Percentiles rank a stretch among this genome's conserved stretches.
Conservation (phyloP, 495 filamentous ascomycete genomes). For the Collariella sp. region DNA sequence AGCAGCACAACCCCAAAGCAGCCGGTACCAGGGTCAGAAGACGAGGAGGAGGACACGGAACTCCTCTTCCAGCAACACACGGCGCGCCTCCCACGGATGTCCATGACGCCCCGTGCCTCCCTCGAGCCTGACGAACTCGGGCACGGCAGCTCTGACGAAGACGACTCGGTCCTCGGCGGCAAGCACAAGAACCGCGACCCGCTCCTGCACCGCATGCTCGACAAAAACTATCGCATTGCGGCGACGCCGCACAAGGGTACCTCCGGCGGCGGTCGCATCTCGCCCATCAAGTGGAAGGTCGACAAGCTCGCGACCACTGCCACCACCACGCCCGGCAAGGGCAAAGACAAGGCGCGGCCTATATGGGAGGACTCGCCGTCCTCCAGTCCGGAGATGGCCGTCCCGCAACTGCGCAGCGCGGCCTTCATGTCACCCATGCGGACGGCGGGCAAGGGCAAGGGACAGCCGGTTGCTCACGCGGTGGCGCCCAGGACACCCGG, state of each 20-base stretch:
- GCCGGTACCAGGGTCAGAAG: conserved; percentile 1
- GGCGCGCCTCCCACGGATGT: conserved; percentile 47
- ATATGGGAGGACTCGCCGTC: conserved; percentile 52
- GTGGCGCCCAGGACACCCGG: conserved; percentile 56
- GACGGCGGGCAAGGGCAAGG: conserved; percentile 21
- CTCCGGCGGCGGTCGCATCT: conserved; percentile 20
- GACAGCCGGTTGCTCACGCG: conserved; percentile 3
- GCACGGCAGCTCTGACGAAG: conserved; percentile 25
- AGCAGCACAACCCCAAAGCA: not conserved
- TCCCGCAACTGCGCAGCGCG: conserved; percentile 72
- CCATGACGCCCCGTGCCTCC: conserved; percentile 41
- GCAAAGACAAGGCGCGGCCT: conserved; percentile 27
- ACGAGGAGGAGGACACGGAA: conserved; percentile 35
- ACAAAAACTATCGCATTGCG: conserved; percentile 89
- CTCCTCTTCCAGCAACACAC: conserved; percentile 37
- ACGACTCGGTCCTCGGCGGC: conserved; percentile 34
- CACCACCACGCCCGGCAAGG: conserved; percentile 19
- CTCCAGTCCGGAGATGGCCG: conserved; percentile 69
- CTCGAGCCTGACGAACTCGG: conserved; percentile 22
- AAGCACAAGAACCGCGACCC: conserved; percentile 48
- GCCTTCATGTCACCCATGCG: conserved; percentile 69
- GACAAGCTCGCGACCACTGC: conserved; percentile 17
- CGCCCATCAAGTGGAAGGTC: conserved; percentile 32
- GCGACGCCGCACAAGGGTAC: conserved; percentile 66
- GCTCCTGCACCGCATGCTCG: conserved; percentile 76